phyloP scores from a whole-genome alignment of 805 yeast genomes.

The Brettanomyces anomalus region DNA sequence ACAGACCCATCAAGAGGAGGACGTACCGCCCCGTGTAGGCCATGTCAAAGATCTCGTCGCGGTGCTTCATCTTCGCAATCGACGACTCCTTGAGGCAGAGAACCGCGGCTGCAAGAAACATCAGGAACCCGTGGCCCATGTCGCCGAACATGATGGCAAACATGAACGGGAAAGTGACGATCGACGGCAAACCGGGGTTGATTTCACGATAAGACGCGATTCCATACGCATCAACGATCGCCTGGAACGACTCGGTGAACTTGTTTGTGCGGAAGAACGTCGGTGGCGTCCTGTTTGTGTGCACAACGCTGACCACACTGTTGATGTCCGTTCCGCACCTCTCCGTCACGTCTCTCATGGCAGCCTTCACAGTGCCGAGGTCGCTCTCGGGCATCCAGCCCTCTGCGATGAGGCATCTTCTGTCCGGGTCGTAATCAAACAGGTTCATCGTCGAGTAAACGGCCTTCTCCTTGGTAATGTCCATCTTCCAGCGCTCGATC shows the following conservation, averaged over 20 bases:
- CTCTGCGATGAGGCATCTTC: conserved; percentile 85
- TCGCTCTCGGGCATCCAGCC: conserved; percentile 94
- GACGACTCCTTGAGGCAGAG: conserved; percentile 47
- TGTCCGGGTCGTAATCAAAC: conserved; percentile 72
- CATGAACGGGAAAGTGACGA: conserved; percentile 73
- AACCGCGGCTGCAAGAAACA: conserved; percentile 44
- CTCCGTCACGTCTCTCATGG: conserved; percentile 58
- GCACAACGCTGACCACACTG: conserved; percentile 48
- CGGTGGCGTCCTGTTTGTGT: conserved; percentile 62
- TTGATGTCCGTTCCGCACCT: conserved; percentile 34
- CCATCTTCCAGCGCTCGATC: conserved; percentile 64
- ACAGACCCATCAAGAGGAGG: conserved; percentile 58
- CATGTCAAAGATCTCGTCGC: conserved; percentile 74
- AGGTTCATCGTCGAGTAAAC: conserved; percentile 70
- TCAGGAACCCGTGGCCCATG: conserved; percentile 65
- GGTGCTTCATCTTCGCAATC: conserved; percentile 41
- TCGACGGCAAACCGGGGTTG: conserved; percentile 67
- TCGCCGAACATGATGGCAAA: conserved; percentile 83
- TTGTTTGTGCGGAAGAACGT: conserved; percentile 64
- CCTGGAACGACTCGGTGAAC: conserved; percentile 61
- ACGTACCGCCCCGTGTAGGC: conserved; percentile 66
- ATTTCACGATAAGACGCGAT: conserved; percentile 68
- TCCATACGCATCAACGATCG: conserved; percentile 70
- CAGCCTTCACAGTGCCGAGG: conserved; percentile 50
- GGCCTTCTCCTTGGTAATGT: conserved; percentile 70